phyloP scores from a whole-genome alignment of 1,284 basidiomycete species.

The Heliocybe sulcata region DNA sequence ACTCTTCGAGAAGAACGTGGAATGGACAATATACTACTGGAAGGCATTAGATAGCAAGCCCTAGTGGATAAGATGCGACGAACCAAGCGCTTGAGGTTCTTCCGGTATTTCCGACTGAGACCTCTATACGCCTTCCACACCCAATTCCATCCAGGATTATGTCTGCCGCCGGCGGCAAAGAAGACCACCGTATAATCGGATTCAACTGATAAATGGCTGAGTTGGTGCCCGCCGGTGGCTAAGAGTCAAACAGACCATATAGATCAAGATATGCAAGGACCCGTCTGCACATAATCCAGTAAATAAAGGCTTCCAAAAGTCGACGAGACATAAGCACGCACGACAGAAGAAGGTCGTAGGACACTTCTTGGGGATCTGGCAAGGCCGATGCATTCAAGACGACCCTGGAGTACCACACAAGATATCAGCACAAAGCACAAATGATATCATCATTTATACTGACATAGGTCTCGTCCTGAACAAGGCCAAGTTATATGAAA shows the following conservation, averaged over 20 bases:
- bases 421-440: not conserved
- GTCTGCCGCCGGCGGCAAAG: conserved; percentile 71
- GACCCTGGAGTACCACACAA: conserved; percentile 41
- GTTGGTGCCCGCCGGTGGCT: not conserved
- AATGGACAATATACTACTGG: conserved; percentile 73
- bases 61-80: conserved; percentile 13
- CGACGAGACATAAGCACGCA: conserved; percentile 32
- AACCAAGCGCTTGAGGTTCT: conserved; percentile 79
- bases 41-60: not conserved
- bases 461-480: conserved; percentile 78
- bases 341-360: conserved; percentile 73
- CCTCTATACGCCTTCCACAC: conserved; percentile 85
- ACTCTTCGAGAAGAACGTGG: conserved; percentile 85
- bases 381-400: conserved; percentile 75
- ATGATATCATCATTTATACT: conserved; percentile 19
- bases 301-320: conserved; percentile 1
- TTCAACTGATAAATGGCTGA: conserved; percentile 47
- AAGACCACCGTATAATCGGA: conserved; percentile 84
- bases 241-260: conserved; percentile 47
- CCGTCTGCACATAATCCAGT: conserved; percentile 32
- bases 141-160: conserved; percentile 83
- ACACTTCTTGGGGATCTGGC: conserved; percentile 69
- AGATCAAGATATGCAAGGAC: conserved; percentile 72
- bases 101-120: conserved; percentile 76
- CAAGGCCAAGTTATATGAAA: not conserved